A percentile compares a stretch with the other conserved stretches of the same genome.
These are phyloP conservation scores for Pisolithus sp. DNA, from an alignment of 768 basidiomycete species.

Conservation along the genomic window DNA sequence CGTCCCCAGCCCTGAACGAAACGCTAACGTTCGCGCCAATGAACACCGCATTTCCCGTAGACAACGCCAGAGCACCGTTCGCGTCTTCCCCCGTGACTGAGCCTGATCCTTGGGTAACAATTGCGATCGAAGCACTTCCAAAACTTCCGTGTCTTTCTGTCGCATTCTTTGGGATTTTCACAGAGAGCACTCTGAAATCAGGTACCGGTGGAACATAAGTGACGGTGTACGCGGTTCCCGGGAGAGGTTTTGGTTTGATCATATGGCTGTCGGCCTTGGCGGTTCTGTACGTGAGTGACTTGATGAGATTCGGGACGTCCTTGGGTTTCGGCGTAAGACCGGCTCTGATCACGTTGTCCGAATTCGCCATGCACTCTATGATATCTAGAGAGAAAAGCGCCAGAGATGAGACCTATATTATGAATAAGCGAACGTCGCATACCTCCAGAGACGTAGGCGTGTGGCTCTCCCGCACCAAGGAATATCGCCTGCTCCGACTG, in stretches of 20 bases:
- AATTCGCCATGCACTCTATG: constrained; percentile 98
- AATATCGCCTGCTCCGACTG: constrained; percentile 87
- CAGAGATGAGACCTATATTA: constrained; percentile 2
- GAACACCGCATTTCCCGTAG: constrained; percentile 73
- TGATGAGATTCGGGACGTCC: constrained; percentile 85
- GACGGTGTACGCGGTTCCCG: constrained; percentile 29
- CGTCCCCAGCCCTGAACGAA: constrained; percentile 33
- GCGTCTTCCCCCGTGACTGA: constrained; percentile 42
- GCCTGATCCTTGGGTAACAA: constrained; percentile 69
- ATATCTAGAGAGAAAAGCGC: constrained; percentile 55
- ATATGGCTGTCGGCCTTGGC: constrained; percentile 63
- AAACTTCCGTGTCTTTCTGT: constrained; percentile 54
- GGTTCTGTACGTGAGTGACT: constrained; percentile 79
- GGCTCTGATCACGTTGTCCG: constrained; percentile 97
- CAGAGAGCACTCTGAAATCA: constrained; percentile 83
- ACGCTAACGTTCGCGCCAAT: constrained; percentile 67
- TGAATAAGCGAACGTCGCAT: constrained; percentile 14
- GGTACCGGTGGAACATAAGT: constrained; percentile 90
- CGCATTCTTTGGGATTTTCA: constrained; percentile 40
- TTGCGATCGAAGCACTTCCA: constrained; percentile 78
- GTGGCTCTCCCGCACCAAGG: constrained; percentile 92
- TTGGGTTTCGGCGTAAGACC: constrained; percentile 95
- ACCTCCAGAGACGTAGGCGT: constrained; percentile 95
- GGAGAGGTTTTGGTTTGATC: constrained; percentile 54
- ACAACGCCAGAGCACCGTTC: constrained; percentile 34